Percentiles rank a stretch among this genome's conserved stretches.
Conservation (phyloP, 192 early-diverging fungal species). For the Gryganskiella cystojenkinii region DNA sequence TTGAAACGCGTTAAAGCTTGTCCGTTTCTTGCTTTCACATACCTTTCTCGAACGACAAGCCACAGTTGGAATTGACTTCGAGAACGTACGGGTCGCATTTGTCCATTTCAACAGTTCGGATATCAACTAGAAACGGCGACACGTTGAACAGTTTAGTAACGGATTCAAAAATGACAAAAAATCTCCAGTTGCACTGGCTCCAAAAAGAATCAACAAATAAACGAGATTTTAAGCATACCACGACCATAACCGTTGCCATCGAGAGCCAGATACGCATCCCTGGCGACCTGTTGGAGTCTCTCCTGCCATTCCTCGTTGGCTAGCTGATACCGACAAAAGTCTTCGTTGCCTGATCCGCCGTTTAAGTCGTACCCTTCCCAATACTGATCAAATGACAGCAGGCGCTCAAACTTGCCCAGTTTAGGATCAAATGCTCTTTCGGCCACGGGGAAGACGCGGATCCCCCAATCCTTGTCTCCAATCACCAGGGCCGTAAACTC, state of each 20-base stretch:
- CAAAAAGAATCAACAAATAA: neutral
- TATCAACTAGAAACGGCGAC: too few relatives aligned
- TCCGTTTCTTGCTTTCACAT: neutral
- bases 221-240: neutral
- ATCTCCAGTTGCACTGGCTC: too few relatives aligned
- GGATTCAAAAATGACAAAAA: neutral
- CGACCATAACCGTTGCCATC: slow-evolving; percentile 58
- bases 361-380: slow-evolving; percentile 59
- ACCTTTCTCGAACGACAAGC: slow-evolving; percentile 56
- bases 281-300: slow-evolving; percentile 47
- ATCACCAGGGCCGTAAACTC: slow-evolving; percentile 58
- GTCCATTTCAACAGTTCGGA: slow-evolving; percentile 50
- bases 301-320: slow-evolving; percentile 55
- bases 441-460: slow-evolving; percentile 56
- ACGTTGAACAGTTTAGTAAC: too few relatives aligned
- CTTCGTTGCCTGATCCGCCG: slow-evolving; percentile 25
- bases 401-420: slow-evolving; percentile 41
- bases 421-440: slow-evolving; percentile 56
- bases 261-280: slow-evolving; percentile 53
- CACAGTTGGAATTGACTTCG: slow-evolving; percentile 64
- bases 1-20: neutral
- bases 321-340: slow-evolving; percentile 52
- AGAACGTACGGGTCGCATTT: slow-evolving; percentile 55
- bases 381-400: slow-evolving; percentile 59
- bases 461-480: slow-evolving; percentile 50